Conservation (phyloP, 768 basidiomycete genomes). For the Rhizopogon salebrosus region DNA sequence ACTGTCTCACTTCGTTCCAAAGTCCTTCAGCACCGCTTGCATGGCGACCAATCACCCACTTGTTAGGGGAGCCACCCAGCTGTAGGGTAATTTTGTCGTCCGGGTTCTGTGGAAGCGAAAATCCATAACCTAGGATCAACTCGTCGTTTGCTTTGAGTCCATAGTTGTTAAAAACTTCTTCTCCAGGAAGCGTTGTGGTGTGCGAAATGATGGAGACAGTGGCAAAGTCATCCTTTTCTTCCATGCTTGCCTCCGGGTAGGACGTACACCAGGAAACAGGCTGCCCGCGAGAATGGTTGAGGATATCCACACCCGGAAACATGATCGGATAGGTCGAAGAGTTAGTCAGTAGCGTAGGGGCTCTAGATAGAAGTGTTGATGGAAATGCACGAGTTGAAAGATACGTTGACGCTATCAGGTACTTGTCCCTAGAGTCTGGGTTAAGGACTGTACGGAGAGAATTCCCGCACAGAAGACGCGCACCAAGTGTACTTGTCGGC, state of each 20-base stretch:
- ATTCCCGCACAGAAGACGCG: constrained; percentile 14
- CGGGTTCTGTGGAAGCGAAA: constrained; percentile 71
- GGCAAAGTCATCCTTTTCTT: constrained; percentile 29
- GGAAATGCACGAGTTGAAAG: constrained; percentile 89
- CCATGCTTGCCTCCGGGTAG: constrained; percentile 20
- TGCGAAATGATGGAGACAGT: constrained; percentile 63
- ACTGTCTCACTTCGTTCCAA: constrained; percentile 49
- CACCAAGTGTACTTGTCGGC: constrained; percentile 63
- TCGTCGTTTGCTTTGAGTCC: constrained; percentile 89
- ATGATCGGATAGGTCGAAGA: constrained; percentile 67
- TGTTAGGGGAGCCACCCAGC: constrained; percentile 48
- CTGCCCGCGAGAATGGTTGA: constrained; percentile 80
- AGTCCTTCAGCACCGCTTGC: constrained; percentile 51
- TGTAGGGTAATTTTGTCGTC: constrained; percentile 85
- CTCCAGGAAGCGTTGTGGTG: constrained; percentile 29
- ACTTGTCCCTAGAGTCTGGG: constrained; percentile 55
- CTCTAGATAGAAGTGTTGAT: constrained; percentile 65
- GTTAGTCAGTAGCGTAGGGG: constrained; percentile 44
- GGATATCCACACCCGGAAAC: constrained; percentile 79
- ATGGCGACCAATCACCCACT: constrained; percentile 61
- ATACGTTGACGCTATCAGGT: constrained; percentile 68
- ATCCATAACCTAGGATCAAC: constrained; percentile 89
- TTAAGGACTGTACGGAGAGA: not conserved
- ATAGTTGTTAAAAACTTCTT: constrained; percentile 87
- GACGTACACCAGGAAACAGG: constrained; percentile 80